Evolutionary conservation across 208 protist species (phyloP).

Genomic region (Leishmania gerbilli): DNA sequence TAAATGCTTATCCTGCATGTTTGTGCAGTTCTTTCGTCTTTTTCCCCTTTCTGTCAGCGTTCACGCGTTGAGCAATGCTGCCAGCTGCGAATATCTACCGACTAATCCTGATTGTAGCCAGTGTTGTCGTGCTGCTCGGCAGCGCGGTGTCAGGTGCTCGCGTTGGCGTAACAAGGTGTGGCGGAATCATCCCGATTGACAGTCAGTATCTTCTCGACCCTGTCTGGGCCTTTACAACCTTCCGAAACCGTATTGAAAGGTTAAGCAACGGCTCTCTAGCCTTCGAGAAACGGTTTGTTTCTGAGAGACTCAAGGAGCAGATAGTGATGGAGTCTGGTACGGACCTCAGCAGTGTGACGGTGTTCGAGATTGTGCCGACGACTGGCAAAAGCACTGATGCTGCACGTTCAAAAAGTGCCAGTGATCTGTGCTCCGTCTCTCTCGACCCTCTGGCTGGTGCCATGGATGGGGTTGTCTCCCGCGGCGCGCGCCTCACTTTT

Average conservation of each 20-base stretch:
- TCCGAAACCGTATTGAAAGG: conserved; percentile 7
- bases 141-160: conserved; percentile 1
- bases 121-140: neutral
- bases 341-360: conserved; percentile 25
- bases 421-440: conserved; percentile 22
- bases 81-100: neutral
- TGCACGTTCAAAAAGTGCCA: neutral
- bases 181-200: conserved; percentile 61
- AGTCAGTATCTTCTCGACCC: conserved; percentile 52
- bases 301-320: conserved; percentile 4
- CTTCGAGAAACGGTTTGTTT: conserved; percentile 16
- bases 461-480: conserved; percentile 30
- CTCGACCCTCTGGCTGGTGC: conserved; percentile 38
- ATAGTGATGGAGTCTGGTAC: conserved; percentile 47
- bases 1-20: neutral
- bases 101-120: conserved; percentile 4
- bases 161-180: conserved; percentile 40
- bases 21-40: neutral
- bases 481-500: conserved; percentile 26
- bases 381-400: neutral
- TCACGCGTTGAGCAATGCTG: neutral
- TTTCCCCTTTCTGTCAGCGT: neutral
- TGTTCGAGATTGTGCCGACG: conserved; percentile 45
- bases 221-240: conserved; percentile 42
- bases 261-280: conserved; percentile 27